Evolutionary conservation across 2,329 filamentous ascomycete species (phyloP), one percentile per base, ranked within the genome.

Genomic region (Aspergillus sp.): DNA sequence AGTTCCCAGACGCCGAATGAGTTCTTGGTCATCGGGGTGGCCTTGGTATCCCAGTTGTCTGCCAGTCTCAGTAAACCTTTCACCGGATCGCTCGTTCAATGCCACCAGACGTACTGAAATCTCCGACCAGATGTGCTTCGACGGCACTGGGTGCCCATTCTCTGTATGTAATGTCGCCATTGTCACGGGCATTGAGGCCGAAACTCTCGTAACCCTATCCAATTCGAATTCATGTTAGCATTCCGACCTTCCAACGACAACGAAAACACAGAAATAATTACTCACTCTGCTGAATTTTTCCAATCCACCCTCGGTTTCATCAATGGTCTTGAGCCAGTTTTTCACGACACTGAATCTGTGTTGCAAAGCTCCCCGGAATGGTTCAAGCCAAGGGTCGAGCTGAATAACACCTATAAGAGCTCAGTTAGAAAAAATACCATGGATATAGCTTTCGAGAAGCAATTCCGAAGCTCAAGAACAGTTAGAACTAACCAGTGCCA

Each of bases 141-240:
- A 81, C 75, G 42, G 90, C 91, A 73, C 90, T 94, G 27, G 93
- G 90, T 1, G 93, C 93, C 93, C 93, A 98, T 77, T 98, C 93
- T 56, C 89, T 81, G 69, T 98, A 98, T 45, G 78, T 75, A 53
- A 98, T 89, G 66, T 90, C 90, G 65, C 88, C 88, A 59, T 95
- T 83, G 42, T 81, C 73, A 61, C 85, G 78, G 47, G 93, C 83
- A 54, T 88, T 89, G 68, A 98, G 81, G 44, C 93, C 93, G 61
- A 87, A 95, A 50, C 78, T 84, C 61, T 97, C 89, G 50, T 82
- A 86, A 36, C 93, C 91, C 88, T 94, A 53, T 12, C 42, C 39
- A 40, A 30, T 48, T 34, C 34, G 44, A 39, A 2, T 39, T 13
- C 35, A 27, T 27, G n/a, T 44, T 36, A 45, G 39, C 13, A 34